Evolutionary conservation across 139 green algal genomes (phyloP).

Genomic region (Yamagishiella unicocca): DNA sequence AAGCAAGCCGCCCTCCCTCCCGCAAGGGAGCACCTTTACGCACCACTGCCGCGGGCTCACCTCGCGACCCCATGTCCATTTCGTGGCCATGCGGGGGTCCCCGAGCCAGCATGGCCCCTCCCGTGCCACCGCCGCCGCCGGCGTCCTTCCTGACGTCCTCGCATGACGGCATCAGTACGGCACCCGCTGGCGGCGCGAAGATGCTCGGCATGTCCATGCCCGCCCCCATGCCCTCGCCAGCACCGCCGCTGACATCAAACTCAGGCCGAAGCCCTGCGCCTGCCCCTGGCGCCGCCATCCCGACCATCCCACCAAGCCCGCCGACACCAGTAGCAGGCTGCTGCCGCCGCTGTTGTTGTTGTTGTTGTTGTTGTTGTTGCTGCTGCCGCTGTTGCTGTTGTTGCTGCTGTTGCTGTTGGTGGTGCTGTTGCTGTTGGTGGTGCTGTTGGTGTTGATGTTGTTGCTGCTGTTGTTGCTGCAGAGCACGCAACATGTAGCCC

Average conservation of each 20-base stretch:
- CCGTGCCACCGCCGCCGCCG: neutral
- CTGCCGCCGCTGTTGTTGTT: neutral
- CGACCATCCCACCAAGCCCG: no score
- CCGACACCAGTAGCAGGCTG: no score
- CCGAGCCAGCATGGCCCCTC: no score
- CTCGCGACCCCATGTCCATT: no score
- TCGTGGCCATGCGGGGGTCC: no score
- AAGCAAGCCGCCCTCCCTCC: no score
- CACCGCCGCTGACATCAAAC: neutral
- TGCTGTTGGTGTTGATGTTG: constrained; percentile 3
- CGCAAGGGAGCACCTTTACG: no score
- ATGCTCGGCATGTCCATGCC: constrained; percentile 36
- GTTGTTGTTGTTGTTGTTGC: neutral
- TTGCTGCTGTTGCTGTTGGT: neutral
- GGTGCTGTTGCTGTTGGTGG: no score
- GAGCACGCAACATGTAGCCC: neutral
- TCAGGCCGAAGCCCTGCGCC: no score
- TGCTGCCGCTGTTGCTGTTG: neutral
- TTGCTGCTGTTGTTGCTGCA: constrained; percentile 27
- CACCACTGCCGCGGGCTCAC: no score
- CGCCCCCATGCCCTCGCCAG: neutral
- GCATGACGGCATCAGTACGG: neutral
- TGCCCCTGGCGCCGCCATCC: no score
- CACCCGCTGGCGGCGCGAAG: neutral
- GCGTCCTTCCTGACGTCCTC: neutral